These are phyloP conservation scores for Kodamaea suecica DNA, from an alignment of 1,139 yeast genomes.

Conservation along the genomic window DNA sequence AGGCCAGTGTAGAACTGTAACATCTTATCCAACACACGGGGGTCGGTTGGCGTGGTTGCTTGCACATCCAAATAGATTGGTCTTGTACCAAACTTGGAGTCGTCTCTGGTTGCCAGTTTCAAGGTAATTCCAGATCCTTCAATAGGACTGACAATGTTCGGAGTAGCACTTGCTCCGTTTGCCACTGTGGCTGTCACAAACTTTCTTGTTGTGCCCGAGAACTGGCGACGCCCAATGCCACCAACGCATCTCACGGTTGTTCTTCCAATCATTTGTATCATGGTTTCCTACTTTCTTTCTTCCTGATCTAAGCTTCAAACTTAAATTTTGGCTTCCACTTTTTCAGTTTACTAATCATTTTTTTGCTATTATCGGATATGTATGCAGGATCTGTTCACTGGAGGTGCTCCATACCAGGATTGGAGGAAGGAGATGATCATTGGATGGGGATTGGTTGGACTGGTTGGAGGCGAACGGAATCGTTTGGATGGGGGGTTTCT, in stretches of 20 bases:
- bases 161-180: neutral
- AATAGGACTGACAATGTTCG: conserved; percentile 31
- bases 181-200: neutral
- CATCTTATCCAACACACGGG: conserved; percentile 94
- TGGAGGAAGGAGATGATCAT: too few relatives aligned
- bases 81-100: conserved; percentile 55
- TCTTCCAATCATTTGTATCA: neutral
- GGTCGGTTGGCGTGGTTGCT: conserved; percentile 98
- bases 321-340: neutral
- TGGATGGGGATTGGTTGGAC: too few relatives aligned
- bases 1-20: conserved; percentile 86
- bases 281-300: neutral
- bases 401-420: too few relatives aligned
- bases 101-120: conserved; percentile 46
- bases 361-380: too few relatives aligned
- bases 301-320: too few relatives aligned
- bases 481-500: too few relatives aligned
- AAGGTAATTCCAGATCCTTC: conserved; percentile 44
- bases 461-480: too few relatives aligned
- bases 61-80: conserved; percentile 95
- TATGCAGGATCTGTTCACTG: too few relatives aligned
- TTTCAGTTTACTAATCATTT: too few relatives aligned
- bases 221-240: too few relatives aligned
- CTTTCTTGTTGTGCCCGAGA: neutral
- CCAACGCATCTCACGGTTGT: neutral